A percentile compares a stretch with the other conserved stretches of the same genome.
phyloP scores from a whole-genome alignment of 805 yeast genomes.

The Zygosaccharomyces bailii region DNA sequence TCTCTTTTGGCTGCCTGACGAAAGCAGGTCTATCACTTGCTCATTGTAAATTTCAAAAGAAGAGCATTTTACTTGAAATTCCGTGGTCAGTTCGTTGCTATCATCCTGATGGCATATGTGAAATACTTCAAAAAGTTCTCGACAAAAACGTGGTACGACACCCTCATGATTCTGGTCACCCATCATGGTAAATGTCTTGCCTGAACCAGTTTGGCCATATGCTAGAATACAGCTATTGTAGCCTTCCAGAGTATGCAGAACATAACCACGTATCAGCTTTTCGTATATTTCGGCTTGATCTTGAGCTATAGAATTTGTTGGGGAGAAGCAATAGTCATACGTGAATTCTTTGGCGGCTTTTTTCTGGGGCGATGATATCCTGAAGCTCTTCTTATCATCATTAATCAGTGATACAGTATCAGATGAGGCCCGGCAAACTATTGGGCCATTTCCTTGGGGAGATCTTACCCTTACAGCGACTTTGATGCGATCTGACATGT shows the following conservation, averaged over 20 bases:
- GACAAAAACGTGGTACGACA: slow-evolving; percentile 68
- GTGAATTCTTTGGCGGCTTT: slow-evolving; percentile 8
- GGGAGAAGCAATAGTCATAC: slow-evolving; percentile 13
- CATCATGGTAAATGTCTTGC: slow-evolving; percentile 75
- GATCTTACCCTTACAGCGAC: slow-evolving; percentile 13
- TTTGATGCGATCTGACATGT: slow-evolving; percentile 15
- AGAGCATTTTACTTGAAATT: slow-evolving; percentile 65
- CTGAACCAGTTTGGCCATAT: slow-evolving; percentile 78
- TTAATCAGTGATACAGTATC: slow-evolving; percentile 2
- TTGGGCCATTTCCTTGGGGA: slow-evolving; percentile 4
- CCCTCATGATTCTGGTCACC: slow-evolving; percentile 56
- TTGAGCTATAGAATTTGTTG: slow-evolving; percentile 5
- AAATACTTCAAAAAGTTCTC: slow-evolving; percentile 51
- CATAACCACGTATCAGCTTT: slow-evolving; percentile 13
- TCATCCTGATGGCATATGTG: slow-evolving; percentile 37
- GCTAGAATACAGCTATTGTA: slow-evolving; percentile 75
- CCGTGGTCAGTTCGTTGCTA: slow-evolving; percentile 44
- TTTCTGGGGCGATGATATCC: slow-evolving; percentile 2
- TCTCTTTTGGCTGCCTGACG: slow-evolving; percentile 33
- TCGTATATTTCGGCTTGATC: slow-evolving; percentile 12
- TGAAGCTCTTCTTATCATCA: slow-evolving; percentile 3
- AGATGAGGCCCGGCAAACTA: slow-evolving; percentile 6
- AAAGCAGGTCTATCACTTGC: slow-evolving; percentile 64
- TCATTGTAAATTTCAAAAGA: slow-evolving; percentile 84
- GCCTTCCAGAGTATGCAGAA: slow-evolving; percentile 41